Evolutionary conservation across 768 basidiomycete species (phyloP), one percentile per base, ranked within the genome.

Genomic region (Daedaleopsis sinensis): DNA sequence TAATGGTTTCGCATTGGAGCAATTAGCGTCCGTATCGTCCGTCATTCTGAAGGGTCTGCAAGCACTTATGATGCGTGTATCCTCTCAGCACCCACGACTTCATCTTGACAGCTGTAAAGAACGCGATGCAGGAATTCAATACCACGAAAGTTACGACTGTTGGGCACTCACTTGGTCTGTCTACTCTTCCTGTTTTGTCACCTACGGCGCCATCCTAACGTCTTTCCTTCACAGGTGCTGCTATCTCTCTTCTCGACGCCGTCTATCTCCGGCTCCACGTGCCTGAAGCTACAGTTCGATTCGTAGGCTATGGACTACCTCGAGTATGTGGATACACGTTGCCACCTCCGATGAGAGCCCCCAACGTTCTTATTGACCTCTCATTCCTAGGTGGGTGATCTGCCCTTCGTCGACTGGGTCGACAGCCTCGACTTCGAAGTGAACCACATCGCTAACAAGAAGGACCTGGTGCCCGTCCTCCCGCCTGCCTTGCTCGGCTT

Each of bases 361-460:
- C 23, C 9, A 23, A 23, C n/a, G n/a, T 1, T 3, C 24, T 50
- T 15, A 43, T 18, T 38, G 7, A n/a, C 5, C 11, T 13, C 13
- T 43, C 51, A 5, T 78, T 37, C 35, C 1, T 57, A 80, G 75
- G 77, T 79, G 60, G 85, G 87, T 15, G 87, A 87, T 70, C 77
- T 80, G 66, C 82, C 77, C 1, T 89, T 87, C 60, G 85, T 85
- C 1, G 64, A 84, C 63, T 82, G 81, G 63, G 79, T 86, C 52
- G 82, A 86, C 61, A 69, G 75, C 11, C 72, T 81, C 42, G 47
- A 75, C 37, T 62, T 73, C 9, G 59, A 71, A 16, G 64, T 86
- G 55, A 84, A 78, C 2, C 85, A 81, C 59, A 79, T 88, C 68
- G 85, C 81, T 67, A 86, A 88, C 71, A 44, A 70, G 60, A 57